A percentile compares a stretch with the other conserved stretches of the same genome.
Conservation (phyloP, 208 protist genomes). For the Tritrichomonas foetus region DNA sequence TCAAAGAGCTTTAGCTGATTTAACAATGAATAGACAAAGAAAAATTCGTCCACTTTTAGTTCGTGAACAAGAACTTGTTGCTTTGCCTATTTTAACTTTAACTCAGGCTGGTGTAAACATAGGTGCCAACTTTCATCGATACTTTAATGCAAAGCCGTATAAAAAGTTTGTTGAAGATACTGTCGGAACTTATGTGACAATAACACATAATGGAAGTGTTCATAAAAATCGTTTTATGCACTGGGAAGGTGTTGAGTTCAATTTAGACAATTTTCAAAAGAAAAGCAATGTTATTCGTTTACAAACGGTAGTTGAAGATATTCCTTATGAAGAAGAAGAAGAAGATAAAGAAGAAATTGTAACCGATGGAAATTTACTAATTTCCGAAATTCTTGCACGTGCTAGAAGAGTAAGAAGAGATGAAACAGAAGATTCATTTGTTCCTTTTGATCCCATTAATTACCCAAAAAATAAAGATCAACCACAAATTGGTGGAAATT, state of each 20-base stretch:
- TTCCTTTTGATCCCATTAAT: no score
- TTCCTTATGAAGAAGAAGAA: not conserved
- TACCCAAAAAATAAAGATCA: no score
- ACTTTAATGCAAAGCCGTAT: not conserved
- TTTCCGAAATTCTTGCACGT: not conserved
- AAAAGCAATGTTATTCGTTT: not conserved
- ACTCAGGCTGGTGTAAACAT: not conserved
- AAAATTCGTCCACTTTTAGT: not conserved
- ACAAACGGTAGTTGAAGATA: not conserved
- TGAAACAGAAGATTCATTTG: no score
- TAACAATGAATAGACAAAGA: not conserved
- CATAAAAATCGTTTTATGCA: not conserved
- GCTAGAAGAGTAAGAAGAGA: no score
- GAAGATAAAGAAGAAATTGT: not conserved
- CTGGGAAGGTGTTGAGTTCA: slow-evolving; percentile 17
- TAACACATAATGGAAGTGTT: not conserved
- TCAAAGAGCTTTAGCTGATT: not conserved
- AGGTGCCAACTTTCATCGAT: not conserved
- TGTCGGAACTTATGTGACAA: not conserved
- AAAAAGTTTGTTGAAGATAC: not conserved
- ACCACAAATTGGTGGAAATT: no score
- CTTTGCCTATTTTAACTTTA: not conserved
- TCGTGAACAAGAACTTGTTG: not conserved
- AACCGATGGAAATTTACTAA: not conserved
- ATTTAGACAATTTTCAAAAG: no score